Conservation (phyloP, 1,284 basidiomycete species). For the Ceratorhiza oryzae-sativae region DNA sequence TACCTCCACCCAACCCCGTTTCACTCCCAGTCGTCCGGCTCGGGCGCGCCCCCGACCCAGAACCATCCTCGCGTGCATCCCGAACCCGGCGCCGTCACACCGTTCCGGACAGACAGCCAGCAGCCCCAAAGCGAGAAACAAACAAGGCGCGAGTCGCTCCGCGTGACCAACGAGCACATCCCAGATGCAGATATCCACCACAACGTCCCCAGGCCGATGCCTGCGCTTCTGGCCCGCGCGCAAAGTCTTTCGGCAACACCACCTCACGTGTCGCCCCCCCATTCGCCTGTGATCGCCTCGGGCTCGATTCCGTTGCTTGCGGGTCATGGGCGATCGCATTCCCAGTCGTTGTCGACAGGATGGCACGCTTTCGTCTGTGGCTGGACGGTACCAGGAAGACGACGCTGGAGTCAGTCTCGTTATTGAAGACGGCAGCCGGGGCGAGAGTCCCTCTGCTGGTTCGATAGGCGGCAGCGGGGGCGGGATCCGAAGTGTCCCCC, state of each 20-base stretch:
- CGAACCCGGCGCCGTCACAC: conserved; percentile 6
- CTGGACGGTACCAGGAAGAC: conserved; percentile 30
- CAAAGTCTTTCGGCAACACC: background rate
- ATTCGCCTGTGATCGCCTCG: background rate
- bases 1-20: conserved; percentile 34
- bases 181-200: background rate
- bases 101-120: background rate
- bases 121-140: conserved; percentile 24
- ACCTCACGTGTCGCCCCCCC: background rate
- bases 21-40: conserved; percentile 8
- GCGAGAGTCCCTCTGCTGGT: background rate
- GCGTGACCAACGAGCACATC: background rate
- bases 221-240: background rate
- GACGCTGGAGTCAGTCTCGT: conserved; percentile 30
- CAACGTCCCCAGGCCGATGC: background rate
- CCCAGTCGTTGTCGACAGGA: background rate
- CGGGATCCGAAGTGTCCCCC: conserved; percentile 16
- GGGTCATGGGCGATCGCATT: conserved; percentile 4
- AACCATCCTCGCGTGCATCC: background rate
- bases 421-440: conserved; percentile 14
- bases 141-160: conserved; percentile 4
- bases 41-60: background rate
- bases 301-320: background rate
- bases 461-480: background rate
- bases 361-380: background rate